Evolutionary conservation across 1,284 basidiomycete genomes (phyloP), one percentile per base, ranked within the genome.

Genomic region (Lentinus polychrous): DNA sequence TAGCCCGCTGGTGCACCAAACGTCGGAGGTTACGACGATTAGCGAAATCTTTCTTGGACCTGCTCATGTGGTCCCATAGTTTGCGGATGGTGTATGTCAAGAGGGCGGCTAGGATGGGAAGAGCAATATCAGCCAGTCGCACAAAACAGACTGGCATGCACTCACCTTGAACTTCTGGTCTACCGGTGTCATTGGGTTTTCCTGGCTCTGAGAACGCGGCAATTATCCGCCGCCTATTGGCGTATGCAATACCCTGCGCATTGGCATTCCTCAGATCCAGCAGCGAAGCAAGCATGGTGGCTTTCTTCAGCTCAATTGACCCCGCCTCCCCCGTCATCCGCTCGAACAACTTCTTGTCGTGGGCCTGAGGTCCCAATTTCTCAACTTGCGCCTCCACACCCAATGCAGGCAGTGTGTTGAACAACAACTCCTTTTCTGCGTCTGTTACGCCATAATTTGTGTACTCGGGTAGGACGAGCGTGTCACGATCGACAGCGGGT

Each of bases 251-350:
- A 15, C 90, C 91, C 42, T 71, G 74, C 34, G 90, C 89, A 59
- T 86, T 88, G 18, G 94, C 86, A 60, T 97, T 96, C 51, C 86
- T 73, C 58, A 98, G 68, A 66, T 96, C 94, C 42, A 93, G 68
- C 34, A 94, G 69, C 52, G 79, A 75, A 32, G 84, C 79, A 50
- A 96, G 74, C 54, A 72, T 66, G 51, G 79, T 79, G 8, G 77
- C 76, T 65, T 88, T 92, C 40, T 51, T 58, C 33, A 72, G 49
- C 60, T 91, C 84, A 42, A 64, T 66, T 18, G 60, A 45, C 55
- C 64, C 59, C 8, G 56, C 59, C 22, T 53, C 56, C 40, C 55
- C 51, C 24, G 37, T 45, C 17, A 42, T 34, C 15, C 23, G 35
- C 33, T 20, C 11, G 27, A 37, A 39, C 34, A 55, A n/a, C 49